Percentiles rank a stretch among this genome's conserved stretches.
These are phyloP conservation scores for Plasmodium malariae DNA, from an alignment of 169 alveolate species.

Conservation along the genomic window DNA sequence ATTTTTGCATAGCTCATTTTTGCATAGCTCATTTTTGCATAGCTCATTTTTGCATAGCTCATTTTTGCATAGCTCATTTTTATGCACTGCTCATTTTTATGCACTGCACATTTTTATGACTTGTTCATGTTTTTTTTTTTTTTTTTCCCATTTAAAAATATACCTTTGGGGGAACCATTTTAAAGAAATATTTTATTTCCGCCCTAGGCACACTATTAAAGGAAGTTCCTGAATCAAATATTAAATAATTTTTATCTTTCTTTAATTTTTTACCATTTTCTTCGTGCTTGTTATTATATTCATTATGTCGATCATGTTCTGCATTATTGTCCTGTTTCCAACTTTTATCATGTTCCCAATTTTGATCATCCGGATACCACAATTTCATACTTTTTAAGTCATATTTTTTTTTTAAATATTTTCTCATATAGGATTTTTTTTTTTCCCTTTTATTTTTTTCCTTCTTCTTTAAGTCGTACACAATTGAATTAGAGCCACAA, in stretches of 20 bases:
- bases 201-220: constrained; percentile 90
- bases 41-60: too few relatives aligned
- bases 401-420: neutral
- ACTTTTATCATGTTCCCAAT: neutral
- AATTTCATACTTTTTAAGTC: too few relatives aligned
- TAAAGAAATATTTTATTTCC: constrained; percentile 81
- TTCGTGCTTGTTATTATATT: neutral
- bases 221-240: constrained; percentile 93
- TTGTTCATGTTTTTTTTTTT: neutral
- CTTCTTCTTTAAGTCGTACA: constrained; percentile 34
- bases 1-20: too few relatives aligned
- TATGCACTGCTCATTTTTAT: neutral
- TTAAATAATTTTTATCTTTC: constrained; percentile 84
- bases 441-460: neutral
- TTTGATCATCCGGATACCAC: too few relatives aligned
- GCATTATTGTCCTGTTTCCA: neutral
- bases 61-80: too few relatives aligned
- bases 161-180: constrained; percentile 79
- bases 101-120: neutral
- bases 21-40: too few relatives aligned
- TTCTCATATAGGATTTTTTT: neutral
- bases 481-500: constrained; percentile 81
- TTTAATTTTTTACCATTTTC: constrained; percentile 22
- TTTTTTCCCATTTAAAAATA: constrained; percentile 3
- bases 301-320: neutral